phyloP scores from a whole-genome alignment of 192 early-diverging fungal genomes.

The Neocallimastix lanati region DNA sequence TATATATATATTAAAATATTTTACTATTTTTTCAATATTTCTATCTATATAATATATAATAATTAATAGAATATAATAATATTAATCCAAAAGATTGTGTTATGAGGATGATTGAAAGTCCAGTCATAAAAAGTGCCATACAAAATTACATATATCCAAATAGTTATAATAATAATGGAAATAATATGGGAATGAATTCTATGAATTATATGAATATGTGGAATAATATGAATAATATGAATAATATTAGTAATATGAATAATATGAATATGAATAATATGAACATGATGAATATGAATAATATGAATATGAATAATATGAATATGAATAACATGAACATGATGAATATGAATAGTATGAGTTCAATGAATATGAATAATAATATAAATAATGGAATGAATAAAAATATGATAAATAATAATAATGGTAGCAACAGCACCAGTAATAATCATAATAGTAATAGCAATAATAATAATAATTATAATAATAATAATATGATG shows the following conservation, averaged over 20 bases:
- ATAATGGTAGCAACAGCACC: too few relatives aligned
- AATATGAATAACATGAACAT: neutral
- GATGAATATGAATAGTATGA: neutral
- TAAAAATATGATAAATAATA: neutral
- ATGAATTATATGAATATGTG: too few relatives aligned
- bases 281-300: neutral
- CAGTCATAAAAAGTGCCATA: neutral
- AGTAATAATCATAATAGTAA: neutral
- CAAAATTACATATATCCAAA: neutral
- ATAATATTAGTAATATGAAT: neutral
- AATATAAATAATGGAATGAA: neutral
- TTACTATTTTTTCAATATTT: too few relatives aligned
- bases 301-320: neutral
- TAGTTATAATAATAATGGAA: neutral
- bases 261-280: neutral
- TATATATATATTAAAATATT: too few relatives aligned
- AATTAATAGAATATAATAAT: neutral
- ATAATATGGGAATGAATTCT: neutral
- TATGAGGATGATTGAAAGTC: neutral
- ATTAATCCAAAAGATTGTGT: neutral
- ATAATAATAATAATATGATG: neutral
- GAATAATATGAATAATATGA: neutral
- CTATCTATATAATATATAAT: too few relatives aligned
- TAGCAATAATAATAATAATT: neutral
- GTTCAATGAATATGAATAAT: neutral